phyloP scores from a whole-genome alignment of 1,284 basidiomycete genomes.

The Fistulina hepatica region DNA sequence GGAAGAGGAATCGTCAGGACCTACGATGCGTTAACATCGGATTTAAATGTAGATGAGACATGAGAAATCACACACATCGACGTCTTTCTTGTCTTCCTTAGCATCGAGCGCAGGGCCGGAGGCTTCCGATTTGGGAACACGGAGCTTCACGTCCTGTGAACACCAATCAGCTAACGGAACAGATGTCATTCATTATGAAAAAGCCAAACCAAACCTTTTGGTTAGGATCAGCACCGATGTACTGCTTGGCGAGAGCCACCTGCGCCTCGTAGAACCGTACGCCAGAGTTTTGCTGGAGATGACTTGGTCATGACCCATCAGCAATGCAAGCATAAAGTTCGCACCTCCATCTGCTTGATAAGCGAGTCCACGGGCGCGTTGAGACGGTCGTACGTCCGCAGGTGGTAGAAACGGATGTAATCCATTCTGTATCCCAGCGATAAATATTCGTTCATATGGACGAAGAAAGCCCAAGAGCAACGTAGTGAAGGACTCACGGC shows the following conservation, averaged over 20 bases:
- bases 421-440: conserved; percentile 45
- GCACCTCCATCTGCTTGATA: neutral
- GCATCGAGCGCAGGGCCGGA: conserved; percentile 11
- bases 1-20: conserved; percentile 59
- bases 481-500: conserved; percentile 44
- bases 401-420: conserved; percentile 82
- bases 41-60: conserved; percentile 29
- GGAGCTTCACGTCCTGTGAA: conserved; percentile 43
- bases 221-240: conserved; percentile 46
- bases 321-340: neutral
- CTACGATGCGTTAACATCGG: conserved; percentile 42
- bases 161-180: too few species aligned
- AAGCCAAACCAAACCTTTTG: too few species aligned
- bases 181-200: too few species aligned
- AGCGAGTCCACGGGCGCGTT: conserved; percentile 56
- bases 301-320: conserved; percentile 44
- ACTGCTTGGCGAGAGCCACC: conserved; percentile 77
- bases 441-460: too few species aligned
- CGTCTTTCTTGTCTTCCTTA: neutral
- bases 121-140: conserved; percentile 35
- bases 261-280: conserved; percentile 79
- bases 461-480: neutral
- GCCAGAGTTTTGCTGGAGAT: conserved; percentile 67
- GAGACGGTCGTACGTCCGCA: conserved; percentile 85
- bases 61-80: too few species aligned